phyloP scores from a whole-genome alignment of 257 asterid genomes.

The Solanum sitiens region DNA sequence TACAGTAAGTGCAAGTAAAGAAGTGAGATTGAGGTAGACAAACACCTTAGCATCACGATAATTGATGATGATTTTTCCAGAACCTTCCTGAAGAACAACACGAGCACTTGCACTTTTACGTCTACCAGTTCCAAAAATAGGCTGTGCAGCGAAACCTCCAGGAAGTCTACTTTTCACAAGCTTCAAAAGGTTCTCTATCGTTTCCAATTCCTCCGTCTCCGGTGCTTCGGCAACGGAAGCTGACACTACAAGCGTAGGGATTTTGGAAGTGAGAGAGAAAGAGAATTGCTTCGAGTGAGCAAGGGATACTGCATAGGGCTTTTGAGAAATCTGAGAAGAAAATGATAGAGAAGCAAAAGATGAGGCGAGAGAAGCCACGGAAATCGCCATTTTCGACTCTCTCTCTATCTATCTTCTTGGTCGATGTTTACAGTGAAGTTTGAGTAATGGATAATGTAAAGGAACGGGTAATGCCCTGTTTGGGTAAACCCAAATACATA shows the following conservation, averaged over 20 bases:
- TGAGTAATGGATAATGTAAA: not conserved
- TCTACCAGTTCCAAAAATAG: conserved; percentile 75
- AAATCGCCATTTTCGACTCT: conserved; percentile 31
- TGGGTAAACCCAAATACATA: not conserved
- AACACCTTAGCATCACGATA: conserved; percentile 85
- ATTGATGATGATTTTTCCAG: conserved; percentile 71
- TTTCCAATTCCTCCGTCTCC: conserved; percentile 27
- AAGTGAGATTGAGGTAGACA: not conserved
- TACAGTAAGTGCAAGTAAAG: not conserved
- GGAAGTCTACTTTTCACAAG: conserved; percentile 84
- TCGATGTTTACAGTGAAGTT: not conserved
- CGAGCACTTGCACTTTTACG: conserved; percentile 88
- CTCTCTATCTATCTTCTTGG: not conserved
- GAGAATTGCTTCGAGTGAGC: conserved; percentile 20
- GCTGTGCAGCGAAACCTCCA: conserved; percentile 95
- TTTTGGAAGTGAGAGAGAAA: conserved; percentile 16
- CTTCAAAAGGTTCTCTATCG: conserved; percentile 38
- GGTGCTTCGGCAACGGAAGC: conserved; percentile 37
- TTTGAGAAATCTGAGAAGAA: conserved; percentile 61
- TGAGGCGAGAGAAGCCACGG: conserved; percentile 54
- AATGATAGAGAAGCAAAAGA: conserved; percentile 75
- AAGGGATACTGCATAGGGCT: conserved; percentile 31
- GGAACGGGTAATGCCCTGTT: not conserved
- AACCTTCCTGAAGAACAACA: conserved; percentile 92
- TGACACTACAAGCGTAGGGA: conserved; percentile 20